phyloP scores from a whole-genome alignment of 73 alveolate genomes.

The Paramecium pentaurelia region DNA sequence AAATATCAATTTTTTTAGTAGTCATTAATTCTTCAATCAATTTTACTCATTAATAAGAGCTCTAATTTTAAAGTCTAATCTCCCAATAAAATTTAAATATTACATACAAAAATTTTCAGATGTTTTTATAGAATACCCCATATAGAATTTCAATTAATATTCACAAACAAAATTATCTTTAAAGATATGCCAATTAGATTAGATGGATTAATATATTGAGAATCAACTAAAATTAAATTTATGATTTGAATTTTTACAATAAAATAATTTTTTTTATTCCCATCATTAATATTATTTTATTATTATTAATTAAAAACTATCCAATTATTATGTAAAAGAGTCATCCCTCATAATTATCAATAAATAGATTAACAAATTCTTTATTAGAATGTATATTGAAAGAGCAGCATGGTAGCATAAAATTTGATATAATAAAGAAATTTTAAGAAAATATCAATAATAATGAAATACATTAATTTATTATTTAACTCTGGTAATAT shows the following conservation, averaged over 20 bases:
- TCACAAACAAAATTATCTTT: not conserved
- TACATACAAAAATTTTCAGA: not conserved
- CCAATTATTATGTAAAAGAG: not conserved
- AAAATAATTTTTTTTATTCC: not conserved
- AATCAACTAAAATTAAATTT: not conserved
- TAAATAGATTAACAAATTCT: not conserved
- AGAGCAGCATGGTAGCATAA: not conserved
- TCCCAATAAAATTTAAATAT: not conserved
- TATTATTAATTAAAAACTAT: not conserved
- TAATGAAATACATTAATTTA: not conserved
- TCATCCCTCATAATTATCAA: not conserved
- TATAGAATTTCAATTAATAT: not conserved
- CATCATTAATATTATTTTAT: not conserved
- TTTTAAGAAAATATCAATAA: not conserved
- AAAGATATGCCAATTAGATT: not conserved
- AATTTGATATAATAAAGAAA: not conserved
- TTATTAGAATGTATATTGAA: not conserved
- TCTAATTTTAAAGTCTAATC: not conserved
- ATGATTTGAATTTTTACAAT: not conserved
- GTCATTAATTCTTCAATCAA: not conserved
- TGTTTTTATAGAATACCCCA: not conserved
- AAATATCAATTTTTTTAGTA: not conserved
- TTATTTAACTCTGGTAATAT: not conserved
- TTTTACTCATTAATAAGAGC: not conserved
- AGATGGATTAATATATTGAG: not conserved